These are phyloP conservation scores for Grigorovia humatica DNA, from an alignment of 805 yeast genomes.

Conservation along the genomic window DNA sequence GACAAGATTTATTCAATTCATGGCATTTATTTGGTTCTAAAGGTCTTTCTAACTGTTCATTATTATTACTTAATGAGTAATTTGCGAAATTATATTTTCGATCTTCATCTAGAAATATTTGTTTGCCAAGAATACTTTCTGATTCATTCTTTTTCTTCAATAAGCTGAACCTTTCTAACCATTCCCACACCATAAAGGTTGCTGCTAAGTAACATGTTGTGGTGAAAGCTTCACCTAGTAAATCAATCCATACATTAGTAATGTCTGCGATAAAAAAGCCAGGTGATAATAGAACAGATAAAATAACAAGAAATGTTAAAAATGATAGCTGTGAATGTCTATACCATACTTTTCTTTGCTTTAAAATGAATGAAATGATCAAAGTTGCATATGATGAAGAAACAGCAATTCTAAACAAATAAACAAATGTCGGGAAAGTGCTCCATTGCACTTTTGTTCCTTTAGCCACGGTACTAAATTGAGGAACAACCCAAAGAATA, in stretches of 20 bases:
- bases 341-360: slow-evolving; percentile 42
- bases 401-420: slow-evolving; percentile 61
- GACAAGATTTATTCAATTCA: no score
- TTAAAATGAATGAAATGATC: slow-evolving; percentile 43
- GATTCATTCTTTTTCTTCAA: slow-evolving; percentile 51
- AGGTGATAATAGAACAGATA: slow-evolving; percentile 50
- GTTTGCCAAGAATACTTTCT: slow-evolving; percentile 66
- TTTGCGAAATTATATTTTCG: slow-evolving; percentile 21
- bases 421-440: slow-evolving; percentile 63
- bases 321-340: slow-evolving; percentile 37
- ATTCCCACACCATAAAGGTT: slow-evolving; percentile 75
- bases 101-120: slow-evolving; percentile 61
- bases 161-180: slow-evolving; percentile 58
- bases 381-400: slow-evolving; percentile 59
- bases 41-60: slow-evolving; percentile 4
- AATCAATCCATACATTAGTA: slow-evolving; percentile 63
- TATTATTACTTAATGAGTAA: slow-evolving; percentile 21
- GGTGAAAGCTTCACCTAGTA: slow-evolving; percentile 62
- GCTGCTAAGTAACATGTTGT: slow-evolving; percentile 61
- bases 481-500: slow-evolving; percentile 57
- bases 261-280: slow-evolving; percentile 71
- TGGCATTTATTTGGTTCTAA: no score
- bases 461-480: slow-evolving; percentile 9
- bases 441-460: slow-evolving; percentile 33
- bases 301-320: slow-evolving; percentile 44